These are phyloP conservation scores for Colletotrichum phormii DNA, from an alignment of 2,329 filamentous ascomycete species.

Conservation along the genomic window DNA sequence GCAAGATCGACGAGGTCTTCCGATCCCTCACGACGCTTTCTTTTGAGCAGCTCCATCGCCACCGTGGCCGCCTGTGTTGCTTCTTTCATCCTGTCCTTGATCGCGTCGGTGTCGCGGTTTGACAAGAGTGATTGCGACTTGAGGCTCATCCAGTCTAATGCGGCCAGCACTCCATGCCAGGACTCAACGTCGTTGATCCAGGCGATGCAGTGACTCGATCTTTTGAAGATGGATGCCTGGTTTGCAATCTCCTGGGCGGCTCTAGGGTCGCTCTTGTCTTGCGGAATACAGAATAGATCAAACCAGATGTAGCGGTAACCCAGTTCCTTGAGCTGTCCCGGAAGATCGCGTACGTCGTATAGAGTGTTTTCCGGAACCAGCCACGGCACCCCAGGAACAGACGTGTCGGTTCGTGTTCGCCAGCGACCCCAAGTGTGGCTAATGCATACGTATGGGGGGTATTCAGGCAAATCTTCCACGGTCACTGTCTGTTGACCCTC, in stretches of 20 bases:
- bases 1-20: neutral
- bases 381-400: neutral
- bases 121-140: neutral
- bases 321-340: neutral
- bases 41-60: neutral
- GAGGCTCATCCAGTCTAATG: neutral
- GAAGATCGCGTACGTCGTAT: neutral
- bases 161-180: neutral
- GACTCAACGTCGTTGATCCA: neutral
- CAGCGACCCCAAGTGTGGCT: neutral
- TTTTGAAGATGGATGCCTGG: neutral
- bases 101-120: neutral
- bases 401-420: neutral
- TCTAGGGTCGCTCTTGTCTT: neutral
- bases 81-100: neutral
- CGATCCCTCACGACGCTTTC: neutral
- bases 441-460: neutral
- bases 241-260: neutral
- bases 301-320: neutral
- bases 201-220: neutral
- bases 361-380: neutral
- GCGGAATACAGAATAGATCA: neutral
- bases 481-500: neutral
- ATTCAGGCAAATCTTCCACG: neutral
- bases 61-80: neutral